Evolutionary conservation across 352 stramenopile species (phyloP), one percentile per base, ranked within the genome.

Genomic region (Phytophthora tubulina): DNA sequence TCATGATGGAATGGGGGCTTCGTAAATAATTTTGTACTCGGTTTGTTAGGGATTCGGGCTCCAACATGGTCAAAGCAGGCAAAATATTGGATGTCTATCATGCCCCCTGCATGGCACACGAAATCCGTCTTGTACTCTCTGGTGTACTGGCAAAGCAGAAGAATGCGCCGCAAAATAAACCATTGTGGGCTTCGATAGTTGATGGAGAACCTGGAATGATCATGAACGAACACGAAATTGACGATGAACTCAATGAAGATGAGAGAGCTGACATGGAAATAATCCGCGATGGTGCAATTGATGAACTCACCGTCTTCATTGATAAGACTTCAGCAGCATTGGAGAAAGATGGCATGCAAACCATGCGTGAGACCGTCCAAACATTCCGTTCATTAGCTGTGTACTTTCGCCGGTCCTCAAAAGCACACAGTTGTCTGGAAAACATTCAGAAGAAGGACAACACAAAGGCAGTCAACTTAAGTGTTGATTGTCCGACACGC

Each of bases 371-470:
- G 3, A 17, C 36, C 8, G 63, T 71, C 10, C 48, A 71, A 27
- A 53, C 0, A 11, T 70, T 70, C 63, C 51, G 41, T 2, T 58
- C 51, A 7, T n/a, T 56, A 11, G 32, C 41, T n/a, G 62, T 70
- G 0, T 63, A 62, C 32, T 65, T 61, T 60, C 53, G 46, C 11
- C 35, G 36, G n/a, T 61, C 53, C 3, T 15, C 45, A 0, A 71
- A 71, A 42, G 46, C 42, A 2, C 44, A 50, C 14, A 64, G 41
- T 31, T 33, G 60, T 11, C 39, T 67, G 44, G 60, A 55, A 13
- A 14, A 9, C 6, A 27, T 49, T 49, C 42, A 49, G n/a, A 31
- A 49, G 14, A 49, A 21, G 42, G n/a, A 49, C 6, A 49, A n/a
- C 38, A 10, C 38, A 44, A 44, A 44, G 4, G 8, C 38, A 11